Evolutionary conservation across 2,329 filamentous ascomycete species (phyloP).

Genomic region (Aureobasidium mangrovei): DNA sequence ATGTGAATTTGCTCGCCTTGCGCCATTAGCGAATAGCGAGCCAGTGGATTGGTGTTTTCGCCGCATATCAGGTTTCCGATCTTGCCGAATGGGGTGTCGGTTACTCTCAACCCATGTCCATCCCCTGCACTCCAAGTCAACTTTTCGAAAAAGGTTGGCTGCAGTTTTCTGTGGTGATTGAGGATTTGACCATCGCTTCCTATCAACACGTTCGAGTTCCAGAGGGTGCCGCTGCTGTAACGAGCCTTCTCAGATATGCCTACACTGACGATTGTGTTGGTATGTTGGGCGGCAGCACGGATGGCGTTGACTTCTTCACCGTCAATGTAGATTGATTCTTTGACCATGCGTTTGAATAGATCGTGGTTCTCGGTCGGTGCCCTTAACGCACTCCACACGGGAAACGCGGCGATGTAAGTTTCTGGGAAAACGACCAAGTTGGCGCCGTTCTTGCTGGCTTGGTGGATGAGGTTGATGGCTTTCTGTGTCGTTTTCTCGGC

Average conservation of each 20-base stretch:
- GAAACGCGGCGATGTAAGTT: constrained; percentile 46
- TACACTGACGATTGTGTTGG: constrained; percentile 36
- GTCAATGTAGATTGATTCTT: constrained; percentile 38
- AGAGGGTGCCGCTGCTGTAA: constrained; percentile 39
- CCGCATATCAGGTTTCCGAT: constrained; percentile 47
- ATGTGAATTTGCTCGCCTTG: constrained; percentile 50
- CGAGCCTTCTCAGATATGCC: constrained; percentile 43
- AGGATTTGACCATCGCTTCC: constrained; percentile 36
- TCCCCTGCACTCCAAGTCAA: constrained; percentile 47
- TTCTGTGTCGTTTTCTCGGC: constrained; percentile 40
- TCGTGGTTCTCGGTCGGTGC: constrained; percentile 43
- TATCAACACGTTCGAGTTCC: constrained; percentile 45
- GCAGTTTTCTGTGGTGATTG: constrained; percentile 46
- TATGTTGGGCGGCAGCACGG: constrained; percentile 31
- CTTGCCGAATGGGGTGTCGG: constrained; percentile 38
- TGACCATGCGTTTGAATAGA: constrained; percentile 40
- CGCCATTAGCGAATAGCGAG: constrained; percentile 44
- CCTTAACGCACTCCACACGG: constrained; percentile 40
- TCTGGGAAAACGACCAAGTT: constrained; percentile 48
- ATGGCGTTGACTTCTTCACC: constrained; percentile 39
- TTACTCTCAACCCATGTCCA: constrained; percentile 41
- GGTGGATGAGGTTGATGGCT: constrained; percentile 37
- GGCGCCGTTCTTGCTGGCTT: constrained; percentile 36
- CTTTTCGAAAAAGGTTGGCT: constrained; percentile 51
- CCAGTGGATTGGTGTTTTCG: constrained; percentile 51